Base-by-base conservation (phyloP, 2,329 filamentous ascomycete genomes). In the Cladophialophora yegresii region DNA sequence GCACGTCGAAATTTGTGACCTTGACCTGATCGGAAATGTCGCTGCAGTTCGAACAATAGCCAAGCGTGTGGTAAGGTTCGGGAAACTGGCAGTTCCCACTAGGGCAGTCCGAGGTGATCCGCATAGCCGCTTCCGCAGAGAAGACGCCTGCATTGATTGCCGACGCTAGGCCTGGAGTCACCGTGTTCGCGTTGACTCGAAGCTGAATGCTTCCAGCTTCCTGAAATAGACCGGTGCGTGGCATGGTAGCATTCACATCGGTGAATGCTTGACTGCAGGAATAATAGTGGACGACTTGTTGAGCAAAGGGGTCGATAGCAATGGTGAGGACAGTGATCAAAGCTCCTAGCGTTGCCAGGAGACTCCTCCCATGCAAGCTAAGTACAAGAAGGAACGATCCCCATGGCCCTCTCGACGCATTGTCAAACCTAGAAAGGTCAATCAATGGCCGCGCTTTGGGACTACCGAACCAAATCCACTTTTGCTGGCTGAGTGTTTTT, bases 301-400 rank as follows among this genome's bases (percentile, higher is more conserved):
- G 73, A 5, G 73, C 61, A 32, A 74, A 74, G 8, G 73, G 72
- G 63, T 74, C 72, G 28, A 74, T 65, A 2, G 66, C 69, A 23
- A 74, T 49, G 4, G 71, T 28, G 8, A 73, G 50, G 12, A 74
- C 54, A n/a, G 61, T 73, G 7, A 74, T 53, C 1, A 67, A 20
- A 7, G 72, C 73, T 3, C 71, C 73, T 9, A 70, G 12, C 28
- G 45, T 20, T 12, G 61, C 45, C 12, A 65, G 66, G 23, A 33
- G 28, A 9, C 57, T 59, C 10, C 26, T 51, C 8, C 32, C 12
- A 26, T 57, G 16, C 30, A 47, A 22, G 5, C 2, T 26, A 30
- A 20, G 23, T 40, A 36, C 33, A 45, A 73, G 61, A 23, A 67
- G 30, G 10, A 73, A 33, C 6, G 73, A 61, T 1, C 72, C 73